Evolutionary conservation across 495 filamentous ascomycete genomes (phyloP), one percentile per base, ranked within the genome.

Genomic region (Massariosphaeria phaeospora): DNA sequence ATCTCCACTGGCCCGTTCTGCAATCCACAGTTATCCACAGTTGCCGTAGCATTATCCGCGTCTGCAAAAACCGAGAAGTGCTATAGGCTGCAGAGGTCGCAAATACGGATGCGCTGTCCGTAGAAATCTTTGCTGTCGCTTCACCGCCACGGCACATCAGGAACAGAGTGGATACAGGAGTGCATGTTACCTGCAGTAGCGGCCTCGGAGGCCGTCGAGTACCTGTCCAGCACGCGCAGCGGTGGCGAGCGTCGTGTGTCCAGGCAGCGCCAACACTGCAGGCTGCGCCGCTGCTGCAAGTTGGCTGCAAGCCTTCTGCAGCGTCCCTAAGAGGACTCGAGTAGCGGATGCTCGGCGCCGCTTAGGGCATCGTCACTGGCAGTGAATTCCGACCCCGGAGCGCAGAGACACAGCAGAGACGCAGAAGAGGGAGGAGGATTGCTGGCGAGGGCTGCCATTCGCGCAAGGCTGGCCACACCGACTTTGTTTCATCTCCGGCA

Each of bases 401-500:
- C 6, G 6, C 38, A 40, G n/a, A 21, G 6, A 20, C n/a, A n/a
- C n/a, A n/a, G n/a, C n/a, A n/a, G n/a, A n/a, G n/a, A n/a, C n/a
- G n/a, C n/a, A n/a, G n/a, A n/a, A n/a, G n/a, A n/a, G n/a, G n/a
- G n/a, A n/a, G n/a, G n/a, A n/a, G n/a, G n/a, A n/a, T n/a, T n/a
- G n/a, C n/a, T n/a, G n/a, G 51, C 30, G 27, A 33, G 6, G 3
- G 8, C 24, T 54, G 51, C 54, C 54, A 57, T 57, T 57, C 46
- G 54, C 45, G 46, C 46, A 50, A 29, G 33, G 24, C 39, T 20
- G 47, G 24, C 47, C 47, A 58, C 59, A 63, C 55, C 54, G 59
- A 63, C 59, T 54, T 58, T 58, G 54, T 54, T 63, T 63, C 54
- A 63, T 63, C 54, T 63, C 54, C 54, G 59, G 35, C 18, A 42